A percentile compares a stretch with the other conserved stretches of the same genome.
These are phyloP conservation scores for Fusarium armeniacum DNA, from an alignment of 2,329 filamentous ascomycete species.

Conservation along the genomic window DNA sequence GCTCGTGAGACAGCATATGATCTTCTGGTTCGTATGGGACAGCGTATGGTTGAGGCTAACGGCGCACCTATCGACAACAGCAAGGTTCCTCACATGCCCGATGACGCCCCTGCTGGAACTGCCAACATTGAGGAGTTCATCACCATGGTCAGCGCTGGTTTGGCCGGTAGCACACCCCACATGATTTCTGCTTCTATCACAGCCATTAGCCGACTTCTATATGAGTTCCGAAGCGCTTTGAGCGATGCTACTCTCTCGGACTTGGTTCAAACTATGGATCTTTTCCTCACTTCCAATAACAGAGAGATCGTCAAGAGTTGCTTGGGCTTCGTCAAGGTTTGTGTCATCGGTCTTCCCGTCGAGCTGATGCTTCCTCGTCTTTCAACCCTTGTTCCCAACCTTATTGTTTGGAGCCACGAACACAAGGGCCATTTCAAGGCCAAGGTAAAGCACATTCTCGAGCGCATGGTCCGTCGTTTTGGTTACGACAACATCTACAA, in stretches of 20 bases:
- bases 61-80: slow-evolving; percentile 85
- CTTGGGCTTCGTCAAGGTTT: slow-evolving; percentile 96
- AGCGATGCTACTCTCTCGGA: slow-evolving; percentile 80
- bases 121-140: slow-evolving; percentile 95
- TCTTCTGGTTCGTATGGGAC: slow-evolving; percentile 87
- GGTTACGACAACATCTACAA: slow-evolving; percentile 85
- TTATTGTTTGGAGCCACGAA: slow-evolving; percentile 97
- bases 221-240: slow-evolving; percentile 84
- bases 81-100: slow-evolving; percentile 88
- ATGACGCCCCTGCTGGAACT: slow-evolving; percentile 79
- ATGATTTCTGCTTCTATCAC: slow-evolving; percentile 99
- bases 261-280: slow-evolving; percentile 92
- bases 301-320: slow-evolving; percentile 96
- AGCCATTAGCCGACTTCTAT: slow-evolving; percentile 91
- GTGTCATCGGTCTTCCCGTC: slow-evolving; percentile 85
- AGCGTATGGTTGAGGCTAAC: slow-evolving; percentile 77
- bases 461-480: slow-evolving; percentile 93
- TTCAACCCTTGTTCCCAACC: slow-evolving; percentile 82
- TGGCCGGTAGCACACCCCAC: slow-evolving; percentile 92
- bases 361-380: slow-evolving; percentile 85
- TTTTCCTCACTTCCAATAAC: slow-evolving; percentile 96
- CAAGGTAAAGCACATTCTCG: slow-evolving; percentile 98
- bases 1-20: slow-evolving; percentile 92
- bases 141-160: slow-evolving; percentile 96
- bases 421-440: slow-evolving; percentile 97